phyloP scores from a whole-genome alignment of 2,329 filamentous ascomycete species.

The Ambrosiella xylebori region DNA sequence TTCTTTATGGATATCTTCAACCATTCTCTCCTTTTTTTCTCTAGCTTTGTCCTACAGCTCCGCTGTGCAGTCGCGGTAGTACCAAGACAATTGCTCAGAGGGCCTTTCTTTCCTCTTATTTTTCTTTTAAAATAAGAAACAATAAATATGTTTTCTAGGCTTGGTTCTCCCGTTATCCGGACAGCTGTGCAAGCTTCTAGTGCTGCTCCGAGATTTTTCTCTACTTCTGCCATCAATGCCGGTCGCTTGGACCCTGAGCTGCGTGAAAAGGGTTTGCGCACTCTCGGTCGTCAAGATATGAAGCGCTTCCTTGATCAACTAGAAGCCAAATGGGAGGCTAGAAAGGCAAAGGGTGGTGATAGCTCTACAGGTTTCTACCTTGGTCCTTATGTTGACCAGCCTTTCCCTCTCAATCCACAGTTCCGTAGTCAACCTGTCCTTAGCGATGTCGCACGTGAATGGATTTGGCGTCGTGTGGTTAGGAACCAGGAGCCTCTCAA shows the following conservation, averaged over 20 bases:
- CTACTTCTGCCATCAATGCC: not conserved
- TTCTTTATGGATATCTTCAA: not conserved
- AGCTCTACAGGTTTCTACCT: constrained; percentile 23
- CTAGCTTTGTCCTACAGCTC: constrained; percentile 14
- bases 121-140: not conserved
- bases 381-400: constrained; percentile 26
- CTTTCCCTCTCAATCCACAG: constrained; percentile 56
- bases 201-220: not conserved
- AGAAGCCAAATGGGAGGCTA: constrained; percentile 12
- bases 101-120: not conserved
- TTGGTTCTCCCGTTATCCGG: not conserved
- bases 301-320: constrained; percentile 13
- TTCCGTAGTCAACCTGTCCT: constrained; percentile 60
- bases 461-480: constrained; percentile 55
- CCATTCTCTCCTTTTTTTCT: constrained; percentile 3
- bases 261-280: constrained; percentile 8
- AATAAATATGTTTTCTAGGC: not conserved
- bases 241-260: constrained; percentile 10
- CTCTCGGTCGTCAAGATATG: constrained; percentile 12
- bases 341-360: constrained; percentile 12
- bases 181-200: not conserved
- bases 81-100: not conserved
- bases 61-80: constrained; percentile 8
- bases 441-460: constrained; percentile 52
- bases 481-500: constrained; percentile 51